phyloP scores from a whole-genome alignment of 179 eudicot genomes.

The Beta macrorhiza region DNA sequence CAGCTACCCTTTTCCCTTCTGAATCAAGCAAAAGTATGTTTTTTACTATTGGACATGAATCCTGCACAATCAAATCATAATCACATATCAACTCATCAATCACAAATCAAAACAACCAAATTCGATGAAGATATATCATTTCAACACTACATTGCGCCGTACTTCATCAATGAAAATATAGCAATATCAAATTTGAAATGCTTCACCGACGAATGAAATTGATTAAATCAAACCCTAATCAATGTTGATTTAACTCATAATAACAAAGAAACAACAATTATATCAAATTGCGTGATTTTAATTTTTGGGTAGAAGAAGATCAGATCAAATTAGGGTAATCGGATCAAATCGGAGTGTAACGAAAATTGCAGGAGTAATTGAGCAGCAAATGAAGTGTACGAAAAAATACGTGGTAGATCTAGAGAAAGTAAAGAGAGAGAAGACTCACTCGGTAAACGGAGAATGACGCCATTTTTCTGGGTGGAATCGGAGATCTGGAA shows the following conservation, averaged over 20 bases:
- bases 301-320: background rate
- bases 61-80: conserved; percentile 38
- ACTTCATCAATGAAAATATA: background rate
- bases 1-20: conserved; percentile 76
- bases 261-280: background rate
- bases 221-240: background rate
- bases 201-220: background rate
- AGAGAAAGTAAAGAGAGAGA: background rate
- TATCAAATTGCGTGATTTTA: background rate
- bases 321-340: conserved; percentile 1
- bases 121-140: background rate
- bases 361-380: background rate
- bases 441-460: conserved; percentile 19
- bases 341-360: background rate
- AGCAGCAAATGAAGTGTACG: background rate
- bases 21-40: conserved; percentile 72
- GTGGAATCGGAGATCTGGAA: conserved; percentile 26
- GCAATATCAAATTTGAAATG: too few species aligned
- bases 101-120: background rate
- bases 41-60: conserved; percentile 58
- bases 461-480: conserved; percentile 24
- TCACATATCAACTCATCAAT: background rate
- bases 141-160: background rate
- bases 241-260: background rate
- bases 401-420: conserved; percentile 1